A percentile compares a stretch with the other conserved stretches of the same genome.
These are phyloP conservation scores for Aciculosporium take DNA, from an alignment of 2,329 filamentous ascomycete genomes.

Conservation along the genomic window DNA sequence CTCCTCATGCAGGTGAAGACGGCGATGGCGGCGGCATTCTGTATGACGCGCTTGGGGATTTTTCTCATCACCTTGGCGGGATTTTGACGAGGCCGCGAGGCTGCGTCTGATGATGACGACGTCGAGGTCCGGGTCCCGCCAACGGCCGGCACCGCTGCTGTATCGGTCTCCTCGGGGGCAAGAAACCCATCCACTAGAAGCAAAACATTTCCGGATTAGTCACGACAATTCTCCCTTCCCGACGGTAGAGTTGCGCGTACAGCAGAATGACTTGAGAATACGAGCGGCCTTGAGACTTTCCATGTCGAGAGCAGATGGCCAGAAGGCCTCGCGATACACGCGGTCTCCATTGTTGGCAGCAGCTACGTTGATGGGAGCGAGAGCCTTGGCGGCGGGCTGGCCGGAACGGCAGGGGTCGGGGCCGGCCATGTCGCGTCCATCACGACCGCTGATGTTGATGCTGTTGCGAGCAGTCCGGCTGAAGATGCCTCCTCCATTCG, in stretches of 20 bases:
- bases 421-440: conserved; percentile 4
- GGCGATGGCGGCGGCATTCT: conserved; percentile 77
- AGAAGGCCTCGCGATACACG: conserved; percentile 52
- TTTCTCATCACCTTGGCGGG: conserved; percentile 52
- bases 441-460: conserved; percentile 10
- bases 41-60: conserved; percentile 74
- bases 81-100: conserved; percentile 31
- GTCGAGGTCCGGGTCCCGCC: conserved; percentile 14
- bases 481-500: conserved; percentile 18
- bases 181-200: conserved; percentile 42
- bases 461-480: conserved; percentile 37
- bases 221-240: background rate
- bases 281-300: conserved; percentile 86
- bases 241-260: conserved; percentile 26
- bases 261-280: conserved; percentile 82
- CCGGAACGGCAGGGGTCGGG: background rate
- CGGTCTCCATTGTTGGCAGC: conserved; percentile 21
- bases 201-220: conserved; percentile 2
- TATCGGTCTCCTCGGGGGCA: conserved; percentile 23
- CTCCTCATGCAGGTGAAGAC: conserved; percentile 95
- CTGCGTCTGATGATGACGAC: conserved; percentile 9
- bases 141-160: background rate
- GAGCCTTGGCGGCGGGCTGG: conserved; percentile 7
- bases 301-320: conserved; percentile 72
- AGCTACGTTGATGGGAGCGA: conserved; percentile 21